A percentile compares a stretch with the other conserved stretches of the same genome.
These are phyloP conservation scores for Aspergillus baeticus DNA, from an alignment of 495 filamentous ascomycete genomes.

Conservation along the genomic window DNA sequence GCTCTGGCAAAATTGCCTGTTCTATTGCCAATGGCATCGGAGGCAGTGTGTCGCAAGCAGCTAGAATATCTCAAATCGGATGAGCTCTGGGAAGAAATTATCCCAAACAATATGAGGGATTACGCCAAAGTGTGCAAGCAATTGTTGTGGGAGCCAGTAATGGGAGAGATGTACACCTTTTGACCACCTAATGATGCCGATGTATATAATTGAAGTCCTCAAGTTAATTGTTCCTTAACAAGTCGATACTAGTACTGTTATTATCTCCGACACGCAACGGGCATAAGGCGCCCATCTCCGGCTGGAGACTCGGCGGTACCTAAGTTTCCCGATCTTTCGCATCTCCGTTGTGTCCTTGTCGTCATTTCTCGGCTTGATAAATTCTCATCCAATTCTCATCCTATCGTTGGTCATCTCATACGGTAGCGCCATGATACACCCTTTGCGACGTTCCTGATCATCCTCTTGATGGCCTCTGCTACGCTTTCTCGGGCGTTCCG, in stretches of 20 bases:
- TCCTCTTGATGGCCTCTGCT: constrained; percentile 24
- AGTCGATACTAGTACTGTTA: too few relatives aligned
- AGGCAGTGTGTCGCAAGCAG: constrained; percentile 37
- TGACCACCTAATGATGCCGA: background rate
- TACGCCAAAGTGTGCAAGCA: constrained; percentile 40
- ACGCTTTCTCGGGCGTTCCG: constrained; percentile 29
- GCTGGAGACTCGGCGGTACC: background rate
- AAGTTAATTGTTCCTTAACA: too few relatives aligned
- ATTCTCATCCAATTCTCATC: background rate
- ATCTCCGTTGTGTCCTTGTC: constrained; percentile 9
- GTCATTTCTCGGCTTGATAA: background rate
- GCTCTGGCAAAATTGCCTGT: constrained; percentile 33
- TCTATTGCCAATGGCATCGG: constrained; percentile 40
- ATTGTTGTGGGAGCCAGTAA: constrained; percentile 19
- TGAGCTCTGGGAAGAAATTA: constrained; percentile 39
- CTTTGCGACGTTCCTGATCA: background rate
- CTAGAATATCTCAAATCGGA: constrained; percentile 34
- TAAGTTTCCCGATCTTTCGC: constrained; percentile 8
- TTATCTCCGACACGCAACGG: background rate
- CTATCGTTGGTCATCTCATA: background rate
- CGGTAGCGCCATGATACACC: constrained; percentile 2
- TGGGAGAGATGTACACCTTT: constrained; percentile 16
- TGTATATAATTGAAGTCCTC: too few relatives aligned
- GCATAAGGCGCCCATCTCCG: background rate
- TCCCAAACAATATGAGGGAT: constrained; percentile 44